These are phyloP conservation scores for Hyphopichia burtonii DNA, from an alignment of 1,139 yeast species.

Conservation along the genomic window DNA sequence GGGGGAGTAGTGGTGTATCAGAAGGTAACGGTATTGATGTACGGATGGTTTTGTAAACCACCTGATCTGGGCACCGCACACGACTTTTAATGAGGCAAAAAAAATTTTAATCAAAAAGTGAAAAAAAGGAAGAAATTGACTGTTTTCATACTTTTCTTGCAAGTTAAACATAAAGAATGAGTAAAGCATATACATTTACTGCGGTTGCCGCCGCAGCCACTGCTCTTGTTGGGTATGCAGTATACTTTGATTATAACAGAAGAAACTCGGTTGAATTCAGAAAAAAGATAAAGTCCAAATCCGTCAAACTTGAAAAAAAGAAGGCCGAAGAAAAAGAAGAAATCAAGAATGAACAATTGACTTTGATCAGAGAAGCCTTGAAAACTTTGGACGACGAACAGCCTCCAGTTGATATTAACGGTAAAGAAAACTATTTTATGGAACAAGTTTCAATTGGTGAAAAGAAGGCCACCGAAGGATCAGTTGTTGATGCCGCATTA, in stretches of 20 bases:
- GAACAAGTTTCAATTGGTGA: slow-evolving; percentile 85
- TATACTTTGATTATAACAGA: slow-evolving; percentile 89
- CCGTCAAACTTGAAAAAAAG: slow-evolving; percentile 57
- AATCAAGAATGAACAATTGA: slow-evolving; percentile 59
- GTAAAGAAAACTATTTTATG: slow-evolving; percentile 77
- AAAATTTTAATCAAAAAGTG: no score
- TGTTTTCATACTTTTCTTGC: no score
- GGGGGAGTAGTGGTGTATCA: no score
- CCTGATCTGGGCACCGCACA: no score
- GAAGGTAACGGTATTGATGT: no score
- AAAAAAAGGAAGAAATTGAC: no score
- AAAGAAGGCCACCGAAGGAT: slow-evolving; percentile 59
- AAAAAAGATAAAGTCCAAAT: slow-evolving; percentile 63
- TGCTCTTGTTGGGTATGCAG: slow-evolving; percentile 69
- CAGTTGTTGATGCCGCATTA: slow-evolving; percentile 77
- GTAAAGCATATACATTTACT: slow-evolving; percentile 33
- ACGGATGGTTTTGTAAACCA: no score
- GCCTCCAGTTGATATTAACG: slow-evolving; percentile 67
- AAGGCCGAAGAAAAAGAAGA: slow-evolving; percentile 57
- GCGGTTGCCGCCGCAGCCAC: slow-evolving; percentile 56
- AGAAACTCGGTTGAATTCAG: slow-evolving; percentile 83
- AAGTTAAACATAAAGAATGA: slow-evolving; percentile 21
- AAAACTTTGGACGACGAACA: slow-evolving; percentile 65
- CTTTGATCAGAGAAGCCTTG: slow-evolving; percentile 60
- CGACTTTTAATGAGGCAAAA: no score